phyloP scores from a whole-genome alignment of 2,329 filamentous ascomycete genomes.

The Phialocephala sp. region DNA sequence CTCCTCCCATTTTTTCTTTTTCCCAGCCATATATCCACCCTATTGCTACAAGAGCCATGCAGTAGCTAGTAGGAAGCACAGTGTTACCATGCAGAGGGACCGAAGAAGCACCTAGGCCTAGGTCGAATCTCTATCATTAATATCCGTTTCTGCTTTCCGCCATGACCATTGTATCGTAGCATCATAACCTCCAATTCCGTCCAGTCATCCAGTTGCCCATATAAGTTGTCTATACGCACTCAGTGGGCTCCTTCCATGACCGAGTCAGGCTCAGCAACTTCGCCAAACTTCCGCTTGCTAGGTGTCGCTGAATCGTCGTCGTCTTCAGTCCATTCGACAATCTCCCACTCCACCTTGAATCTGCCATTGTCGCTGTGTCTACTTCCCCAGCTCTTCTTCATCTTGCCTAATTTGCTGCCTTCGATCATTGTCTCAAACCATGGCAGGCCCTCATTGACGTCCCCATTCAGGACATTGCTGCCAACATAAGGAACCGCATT shows the following conservation, averaged over 20 bases:
- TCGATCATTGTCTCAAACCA: slow-evolving; percentile 87
- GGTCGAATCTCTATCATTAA: slow-evolving; percentile 10
- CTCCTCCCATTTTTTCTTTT: slow-evolving; percentile 10
- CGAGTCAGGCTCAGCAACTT: slow-evolving; percentile 33
- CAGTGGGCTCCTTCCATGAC: slow-evolving; percentile 23
- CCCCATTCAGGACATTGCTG: background rate
- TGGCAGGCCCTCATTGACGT: slow-evolving; percentile 62
- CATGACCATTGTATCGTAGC: slow-evolving; percentile 15
- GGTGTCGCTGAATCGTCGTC: slow-evolving; percentile 42
- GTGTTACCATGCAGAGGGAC: slow-evolving; percentile 2
- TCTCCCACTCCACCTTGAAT: slow-evolving; percentile 79
- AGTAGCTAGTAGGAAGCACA: slow-evolving; percentile 2
- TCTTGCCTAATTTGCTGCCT: slow-evolving; percentile 72
- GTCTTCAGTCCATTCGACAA: slow-evolving; percentile 70
- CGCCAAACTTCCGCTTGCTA: slow-evolving; percentile 60
- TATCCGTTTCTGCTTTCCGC: slow-evolving; percentile 1
- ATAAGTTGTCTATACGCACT: slow-evolving; percentile 6
- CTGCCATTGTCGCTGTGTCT: slow-evolving; percentile 63
- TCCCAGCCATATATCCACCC: slow-evolving; percentile 11
- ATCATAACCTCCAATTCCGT: slow-evolving; percentile 14
- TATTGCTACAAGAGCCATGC: slow-evolving; percentile 9
- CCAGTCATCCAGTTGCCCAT: slow-evolving; percentile 16
- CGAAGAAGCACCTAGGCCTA: slow-evolving; percentile 5
- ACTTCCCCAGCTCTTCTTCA: slow-evolving; percentile 65
- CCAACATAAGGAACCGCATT: slow-evolving; percentile 36